Conservation (phyloP, 176 grass and related monocot genomes). For the Tuctoria greenei region DNA sequence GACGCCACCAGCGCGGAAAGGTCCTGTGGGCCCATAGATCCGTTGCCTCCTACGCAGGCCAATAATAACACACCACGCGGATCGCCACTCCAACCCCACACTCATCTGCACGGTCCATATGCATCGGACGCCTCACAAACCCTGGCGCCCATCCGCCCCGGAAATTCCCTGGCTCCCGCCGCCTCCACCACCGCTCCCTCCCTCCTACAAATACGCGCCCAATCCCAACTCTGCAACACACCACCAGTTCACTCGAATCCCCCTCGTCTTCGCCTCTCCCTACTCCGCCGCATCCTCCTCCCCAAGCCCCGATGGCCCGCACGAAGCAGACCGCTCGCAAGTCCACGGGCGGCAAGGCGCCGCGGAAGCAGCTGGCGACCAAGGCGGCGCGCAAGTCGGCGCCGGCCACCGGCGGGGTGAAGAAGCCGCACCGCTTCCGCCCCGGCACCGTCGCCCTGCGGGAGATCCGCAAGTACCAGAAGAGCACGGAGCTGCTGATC, state of each 20-base stretch:
- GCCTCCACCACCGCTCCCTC: too few species aligned
- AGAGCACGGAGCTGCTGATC: conserved; percentile 89
- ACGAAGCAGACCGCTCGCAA: conserved; percentile 81
- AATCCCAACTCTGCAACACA: background rate
- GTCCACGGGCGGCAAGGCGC: conserved; percentile 75
- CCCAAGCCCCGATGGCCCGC: conserved; percentile 40
- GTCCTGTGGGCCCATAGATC: background rate
- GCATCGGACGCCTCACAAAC: conserved; percentile 5
- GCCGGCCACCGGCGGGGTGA: conserved; percentile 63
- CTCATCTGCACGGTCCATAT: background rate
- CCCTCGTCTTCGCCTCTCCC: background rate
- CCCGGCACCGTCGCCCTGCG: conserved; percentile 62
- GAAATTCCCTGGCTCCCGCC: background rate
- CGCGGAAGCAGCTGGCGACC: conserved; percentile 72
- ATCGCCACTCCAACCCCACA: background rate
- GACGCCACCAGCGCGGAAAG: too few species aligned
- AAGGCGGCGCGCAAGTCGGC: conserved; percentile 81
- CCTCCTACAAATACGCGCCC: background rate
- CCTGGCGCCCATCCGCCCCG: background rate
- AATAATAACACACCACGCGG: conserved; percentile 7
- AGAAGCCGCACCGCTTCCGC: conserved; percentile 86
- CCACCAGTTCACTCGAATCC: background rate
- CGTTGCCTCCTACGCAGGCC: background rate
- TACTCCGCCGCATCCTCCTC: background rate
- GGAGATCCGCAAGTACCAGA: conserved; percentile 91